Base-by-base conservation (phyloP, 192 early-diverging fungal genomes). In the Physocladia obscura region DNA sequence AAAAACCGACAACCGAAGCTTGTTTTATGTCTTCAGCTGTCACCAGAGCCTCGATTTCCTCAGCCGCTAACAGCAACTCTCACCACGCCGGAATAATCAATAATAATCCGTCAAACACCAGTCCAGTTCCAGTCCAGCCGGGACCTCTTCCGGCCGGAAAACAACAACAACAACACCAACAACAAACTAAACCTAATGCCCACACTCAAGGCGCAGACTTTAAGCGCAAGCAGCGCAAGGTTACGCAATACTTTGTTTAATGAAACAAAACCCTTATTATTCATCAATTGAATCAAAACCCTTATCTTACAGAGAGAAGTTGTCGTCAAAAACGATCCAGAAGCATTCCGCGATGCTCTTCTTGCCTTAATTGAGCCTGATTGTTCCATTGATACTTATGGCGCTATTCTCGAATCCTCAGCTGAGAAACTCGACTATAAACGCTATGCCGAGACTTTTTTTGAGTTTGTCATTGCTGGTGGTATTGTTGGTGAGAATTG, bases 371-470 rank as follows among this genome's bases (percentile, higher is more conserved):
- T 88, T 44, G 73, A 78, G n/a, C 75, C 81, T 49, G 76, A 84
- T 49, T 69, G 57, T 55, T 84, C 92, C 70, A 84, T 93, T 75
- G 87, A 92, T 36, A 85, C 88, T 63, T 87, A 93, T 76, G 85
- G 88, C 27, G 58, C 71, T 70, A 80, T 88, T 30, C 85, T 97
- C 69, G 95, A 97, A 81, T 74, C 74, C 21, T 87, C 88, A 57
- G 92, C 89, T 40, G 90, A 92, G 71, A 93, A 89, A 69, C 88
- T 96, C 70, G 94, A 96, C 75, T 95, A 93, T 82, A 92, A 92
- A 78, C 90, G 93, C 72, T 98, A 98, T 91, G 91, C 88, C 60
- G 96, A 98, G 73, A 82, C 90, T 36, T 85, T 98, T 62, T 98
- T 96, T 81, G 96, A 98, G 84, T 78, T 97, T 47, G 77, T 96